Evolutionary conservation across 2,329 filamentous ascomycete species (phyloP), one percentile per base, ranked within the genome.

Genomic region (Botryotinia calthae): DNA sequence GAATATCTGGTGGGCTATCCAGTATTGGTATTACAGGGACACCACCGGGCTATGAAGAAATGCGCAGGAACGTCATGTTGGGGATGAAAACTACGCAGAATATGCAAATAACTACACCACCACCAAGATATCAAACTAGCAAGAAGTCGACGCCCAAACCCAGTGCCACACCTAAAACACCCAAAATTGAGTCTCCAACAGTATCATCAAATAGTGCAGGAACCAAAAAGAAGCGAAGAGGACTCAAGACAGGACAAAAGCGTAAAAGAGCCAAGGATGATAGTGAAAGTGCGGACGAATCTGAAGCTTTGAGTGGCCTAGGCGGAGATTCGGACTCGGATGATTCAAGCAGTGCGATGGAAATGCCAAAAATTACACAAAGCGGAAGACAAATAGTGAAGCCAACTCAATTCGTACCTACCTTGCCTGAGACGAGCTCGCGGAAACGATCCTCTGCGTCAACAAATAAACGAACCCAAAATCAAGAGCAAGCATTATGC

Each of bases 301-400:
- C 78, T 42, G 79, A 70, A 61, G 73, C 59, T 61, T 79, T 81
- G 77, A 81, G 78, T 9, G 78, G 78, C 56, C 70, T 81, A 25
- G 79, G 79, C 34, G 81, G 67, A 81, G 66, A 83, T 69, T 83
- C 81, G 14, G 80, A 82, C 70, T 80, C 82, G 4, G 79, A 80
- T 28, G 77, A 76, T 69, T 75, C 77, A 25, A 82, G 82, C 54
- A 81, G 85, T 65, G 85, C 87, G 75, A 87, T 87, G 16, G 76
- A 77, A 59, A 83, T 88, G 28, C 86, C 88, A 5, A 92, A 89
- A 44, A 90, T 88, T 79, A 94, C 92, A 16, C 93, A 93, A 79
- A 95, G 91, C 31, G 93, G 93, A 54, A 88, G 93, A 74, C 89
- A 90, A 73, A 87, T 94, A 51, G 89, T 87, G 74, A 91, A 90